These are phyloP conservation scores for Cryphonectria carpinicola DNA, from an alignment of 2,329 filamentous ascomycete genomes.

Conservation along the genomic window DNA sequence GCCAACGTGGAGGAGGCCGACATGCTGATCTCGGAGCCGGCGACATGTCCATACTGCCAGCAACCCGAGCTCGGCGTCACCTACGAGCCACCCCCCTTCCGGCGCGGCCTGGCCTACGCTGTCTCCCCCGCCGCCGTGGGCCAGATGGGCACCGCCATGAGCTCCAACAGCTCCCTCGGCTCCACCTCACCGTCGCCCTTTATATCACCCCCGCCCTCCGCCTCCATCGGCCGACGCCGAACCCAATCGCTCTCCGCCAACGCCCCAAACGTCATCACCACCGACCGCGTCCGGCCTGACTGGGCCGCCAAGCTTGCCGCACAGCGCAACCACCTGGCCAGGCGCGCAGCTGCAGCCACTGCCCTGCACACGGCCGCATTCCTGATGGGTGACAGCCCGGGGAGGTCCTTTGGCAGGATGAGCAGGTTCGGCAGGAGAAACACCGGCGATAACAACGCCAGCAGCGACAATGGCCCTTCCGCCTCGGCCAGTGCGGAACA, in stretches of 20 bases:
- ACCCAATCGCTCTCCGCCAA: conserved; percentile 74
- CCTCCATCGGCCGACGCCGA: conserved; percentile 47
- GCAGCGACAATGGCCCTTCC: conserved; percentile 35
- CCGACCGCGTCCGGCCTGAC: conserved; percentile 88
- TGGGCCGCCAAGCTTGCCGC: conserved; percentile 89
- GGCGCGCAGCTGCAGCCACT: conserved; percentile 89
- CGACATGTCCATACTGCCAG: conserved; percentile 92
- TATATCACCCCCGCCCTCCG: conserved; percentile 40
- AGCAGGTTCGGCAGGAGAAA: conserved; percentile 62
- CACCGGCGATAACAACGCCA: conserved; percentile 44
- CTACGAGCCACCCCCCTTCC: conserved; percentile 87
- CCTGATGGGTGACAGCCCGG: conserved; percentile 70
- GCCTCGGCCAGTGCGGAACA: conserved; percentile 33
- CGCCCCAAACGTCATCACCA: conserved; percentile 86
- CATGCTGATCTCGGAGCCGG: conserved; percentile 85
- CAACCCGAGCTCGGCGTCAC: conserved; percentile 96
- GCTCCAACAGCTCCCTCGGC: conserved; percentile 77
- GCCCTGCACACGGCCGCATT: conserved; percentile 95
- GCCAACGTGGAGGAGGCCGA: conserved; percentile 60
- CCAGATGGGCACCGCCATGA: conserved; percentile 72
- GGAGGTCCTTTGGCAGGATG: conserved; percentile 54
- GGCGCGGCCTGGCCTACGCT: conserved; percentile 77
- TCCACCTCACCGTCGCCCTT: conserved; percentile 43
- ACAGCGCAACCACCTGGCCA: conserved; percentile 81
- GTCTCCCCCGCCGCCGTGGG: conserved; percentile 51